These are phyloP conservation scores for Aureobasidium sp. DNA, from an alignment of 2,329 filamentous ascomycete genomes.

Conservation along the genomic window DNA sequence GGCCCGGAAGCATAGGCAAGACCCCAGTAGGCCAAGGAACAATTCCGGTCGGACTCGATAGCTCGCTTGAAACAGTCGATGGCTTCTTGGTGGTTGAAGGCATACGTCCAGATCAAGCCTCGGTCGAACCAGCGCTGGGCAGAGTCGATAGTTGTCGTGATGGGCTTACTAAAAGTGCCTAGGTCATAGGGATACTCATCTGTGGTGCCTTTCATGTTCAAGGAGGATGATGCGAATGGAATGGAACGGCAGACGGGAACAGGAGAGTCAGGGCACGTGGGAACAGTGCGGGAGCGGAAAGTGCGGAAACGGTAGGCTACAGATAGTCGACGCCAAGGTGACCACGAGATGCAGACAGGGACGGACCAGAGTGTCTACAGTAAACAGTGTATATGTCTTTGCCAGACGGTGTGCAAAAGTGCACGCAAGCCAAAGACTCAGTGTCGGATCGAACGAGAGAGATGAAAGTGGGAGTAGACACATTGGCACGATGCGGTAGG, in stretches of 20 bases:
- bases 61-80: conserved; percentile 57
- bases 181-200: conserved; percentile 44
- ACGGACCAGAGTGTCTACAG: no score
- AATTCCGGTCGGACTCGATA: conserved; percentile 47
- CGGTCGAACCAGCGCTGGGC: conserved; percentile 64
- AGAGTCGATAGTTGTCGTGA: conserved; percentile 47
- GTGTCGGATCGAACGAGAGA: no score
- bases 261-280: no score
- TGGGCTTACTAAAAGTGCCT: conserved; percentile 49
- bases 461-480: no score
- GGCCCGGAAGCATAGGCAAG: conserved; percentile 65
- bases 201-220: no score
- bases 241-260: no score
- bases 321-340: neutral
- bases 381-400: no score
- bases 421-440: no score
- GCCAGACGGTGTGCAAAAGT: no score
- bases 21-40: conserved; percentile 63
- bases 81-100: conserved; percentile 70
- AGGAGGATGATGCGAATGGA: no score
- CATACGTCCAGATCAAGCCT: conserved; percentile 66
- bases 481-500: no score
- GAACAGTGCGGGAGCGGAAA: neutral
- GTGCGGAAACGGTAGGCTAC: neutral
- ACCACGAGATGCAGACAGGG: no score